Percentiles rank a stretch among this genome's conserved stretches.
Conservation (phyloP, 305 asterid species). For the Lippia alba region DNA sequence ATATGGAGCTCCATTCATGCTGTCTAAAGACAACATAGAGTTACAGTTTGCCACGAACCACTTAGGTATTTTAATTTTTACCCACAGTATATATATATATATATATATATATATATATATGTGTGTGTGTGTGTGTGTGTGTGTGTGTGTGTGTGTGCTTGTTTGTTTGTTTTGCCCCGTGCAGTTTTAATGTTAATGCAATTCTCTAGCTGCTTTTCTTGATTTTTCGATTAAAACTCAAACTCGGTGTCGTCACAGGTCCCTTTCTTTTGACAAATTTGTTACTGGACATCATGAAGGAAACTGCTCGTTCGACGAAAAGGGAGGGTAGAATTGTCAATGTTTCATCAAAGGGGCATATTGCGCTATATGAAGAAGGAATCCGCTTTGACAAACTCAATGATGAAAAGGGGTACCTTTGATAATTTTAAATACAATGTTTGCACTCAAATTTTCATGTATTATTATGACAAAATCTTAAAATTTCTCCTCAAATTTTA, state of each 20-base stretch:
- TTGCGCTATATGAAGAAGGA: no score
- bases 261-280: constrained; percentile 76
- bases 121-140: no score
- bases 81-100: no score
- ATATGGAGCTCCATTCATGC: constrained; percentile 66
- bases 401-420: constrained; percentile 45
- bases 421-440: no score
- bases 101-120: no score
- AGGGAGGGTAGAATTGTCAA: constrained; percentile 86
- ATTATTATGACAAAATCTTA: no score
- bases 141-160: no score
- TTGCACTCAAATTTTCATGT: no score
- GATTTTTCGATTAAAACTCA: constrained; percentile 1
- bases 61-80: constrained; percentile 49
- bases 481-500: no score
- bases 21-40: constrained; percentile 82
- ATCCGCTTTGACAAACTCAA: no score
- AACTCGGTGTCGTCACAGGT: constrained; percentile 62
- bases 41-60: constrained; percentile 87
- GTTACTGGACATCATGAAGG: constrained; percentile 77
- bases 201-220: neutral
- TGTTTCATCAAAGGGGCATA: constrained; percentile 75
- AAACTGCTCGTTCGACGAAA: constrained; percentile 59
- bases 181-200: no score
- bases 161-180: no score